Base-by-base conservation (phyloP, 257 asterid species). In the Rhazya stricta region DNA sequence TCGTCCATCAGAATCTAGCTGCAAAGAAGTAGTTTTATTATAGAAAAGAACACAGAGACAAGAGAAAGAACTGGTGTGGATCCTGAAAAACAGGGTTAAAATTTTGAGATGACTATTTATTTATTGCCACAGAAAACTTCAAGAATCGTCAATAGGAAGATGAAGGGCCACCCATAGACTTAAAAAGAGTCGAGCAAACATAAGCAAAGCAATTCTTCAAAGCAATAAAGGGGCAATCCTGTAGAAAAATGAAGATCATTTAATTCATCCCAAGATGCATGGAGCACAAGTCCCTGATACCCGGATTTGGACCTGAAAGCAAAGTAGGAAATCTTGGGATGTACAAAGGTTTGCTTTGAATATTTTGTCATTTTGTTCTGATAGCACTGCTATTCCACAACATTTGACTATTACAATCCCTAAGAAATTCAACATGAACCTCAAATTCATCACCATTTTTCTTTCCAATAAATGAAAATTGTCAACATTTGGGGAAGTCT, bases 281-380 rank as follows among this genome's bases (percentile, higher is more conserved):
- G 77, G 36, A 78, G 72, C 79, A 82, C 45, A 67, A 74, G 78
- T 73, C 83, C 83, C 42, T 39, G 73, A 75, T 66, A 42, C 58
- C 54, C 54, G 82, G 74, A 27, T 72, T 67, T 72, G 76, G 76
- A 71, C 27, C 83, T 76, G 83, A 82, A 82, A 75, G 71, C 82
- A 50, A 78, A 61, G 83, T 12, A 10, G 46, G 39, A 54, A 42
- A 62, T 45, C 43, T 53, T 57, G 71, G 75, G 75, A 73, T 67
- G 18, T 41, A 34, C 34, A 36, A 25, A 32, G 23, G 1, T 43
- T 42, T 36, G 32, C 25, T 73, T 54, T 45, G 50, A 12, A 15
- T 74, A 1, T 51, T 50, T 21, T 68, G 74, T 50, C 60, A 32
- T 48, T 72, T 57, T 70, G 51, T 60, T 11, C n/a, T 15, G 1